These are phyloP conservation scores for Fusarium ramigenum DNA, from an alignment of 2,329 filamentous ascomycete genomes.

Conservation along the genomic window DNA sequence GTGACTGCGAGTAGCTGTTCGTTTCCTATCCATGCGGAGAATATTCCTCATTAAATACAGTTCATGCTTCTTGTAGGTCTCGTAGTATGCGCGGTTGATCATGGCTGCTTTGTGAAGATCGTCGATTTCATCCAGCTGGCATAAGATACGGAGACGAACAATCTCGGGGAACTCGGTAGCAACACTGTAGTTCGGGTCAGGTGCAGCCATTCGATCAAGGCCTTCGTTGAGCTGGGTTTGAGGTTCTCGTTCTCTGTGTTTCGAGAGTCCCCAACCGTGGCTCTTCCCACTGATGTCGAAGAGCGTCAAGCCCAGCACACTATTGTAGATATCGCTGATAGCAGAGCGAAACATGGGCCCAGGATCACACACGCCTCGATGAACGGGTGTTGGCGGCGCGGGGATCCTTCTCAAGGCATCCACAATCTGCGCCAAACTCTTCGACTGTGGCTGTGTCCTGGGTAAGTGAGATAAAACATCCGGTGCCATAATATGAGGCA, in stretches of 20 bases:
- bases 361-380: slow-evolving; percentile 60
- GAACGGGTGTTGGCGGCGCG: slow-evolving; percentile 54
- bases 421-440: slow-evolving; percentile 58
- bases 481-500: slow-evolving; percentile 52
- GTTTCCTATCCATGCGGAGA: slow-evolving; percentile 43
- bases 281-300: slow-evolving; percentile 58
- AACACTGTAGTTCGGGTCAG: slow-evolving; percentile 46
- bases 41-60: slow-evolving; percentile 50
- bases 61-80: slow-evolving; percentile 57
- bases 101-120: slow-evolving; percentile 56
- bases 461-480: slow-evolving; percentile 39
- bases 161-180: slow-evolving; percentile 48
- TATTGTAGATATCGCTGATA: slow-evolving; percentile 62
- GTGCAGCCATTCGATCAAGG: slow-evolving; percentile 46
- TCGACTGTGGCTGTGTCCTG: slow-evolving; percentile 40
- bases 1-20: slow-evolving; percentile 27
- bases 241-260: slow-evolving; percentile 48
- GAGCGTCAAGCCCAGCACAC: slow-evolving; percentile 59
- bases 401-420: slow-evolving; percentile 55
- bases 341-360: slow-evolving; percentile 57
- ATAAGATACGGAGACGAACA: slow-evolving; percentile 53
- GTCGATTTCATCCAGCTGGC: slow-evolving; percentile 50
- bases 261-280: slow-evolving; percentile 61
- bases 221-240: slow-evolving; percentile 47
- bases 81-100: slow-evolving; percentile 55